Base-by-base conservation (phyloP, 805 yeast genomes). In the Clavispora asparagi region DNA sequence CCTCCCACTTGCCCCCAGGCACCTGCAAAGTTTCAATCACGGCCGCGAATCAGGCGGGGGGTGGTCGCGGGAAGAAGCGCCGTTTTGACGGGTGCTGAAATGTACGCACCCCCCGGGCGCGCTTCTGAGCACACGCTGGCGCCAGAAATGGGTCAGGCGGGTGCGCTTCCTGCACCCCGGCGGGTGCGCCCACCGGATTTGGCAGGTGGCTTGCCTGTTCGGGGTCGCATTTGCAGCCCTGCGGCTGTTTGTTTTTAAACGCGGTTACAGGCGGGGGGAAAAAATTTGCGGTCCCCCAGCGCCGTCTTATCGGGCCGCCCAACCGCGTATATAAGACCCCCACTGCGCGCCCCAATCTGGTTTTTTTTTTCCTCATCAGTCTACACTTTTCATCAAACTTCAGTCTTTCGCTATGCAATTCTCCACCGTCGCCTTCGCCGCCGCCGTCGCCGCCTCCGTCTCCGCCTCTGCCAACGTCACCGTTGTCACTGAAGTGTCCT, bases 401-500 rank as follows among this genome's bases (percentile, higher is more conserved):
- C 10, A 51, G 52, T 54, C 57, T 32, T 33, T 54, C 59, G 53
- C 45, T 49, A 73, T 73, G 78, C 76, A 72, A 69, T 73, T 71
- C 74, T 62, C 76, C 56, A 63, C 65, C 56, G 66, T 67, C 59
- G 61, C 69, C 47, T 54, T 66, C 51, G 51, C 69, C 49, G 74
- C 76, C 53, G 60, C 67, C 46, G 67, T 68, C 45, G 63, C 67
- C 44, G 70, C 72, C 56, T 57, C 64, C 46, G 69, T 65, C 53
- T 44, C 58, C 44, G 64, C 65, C 41, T 62, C 67, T 19, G 23
- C 23, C 40, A 60, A 64, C 46, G 58, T 68, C 56, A 70, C 71
- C 52, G 58, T 63, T 40, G 42, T 44, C 43, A 49, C 55, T 42
- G 50, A 44, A 44, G 31, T 36, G 26, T 42, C 43, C 30, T 61